Evolutionary conservation across 441 rosid species (phyloP), one percentile per base, ranked within the genome.

Genomic region (Gossypium lobatum): DNA sequence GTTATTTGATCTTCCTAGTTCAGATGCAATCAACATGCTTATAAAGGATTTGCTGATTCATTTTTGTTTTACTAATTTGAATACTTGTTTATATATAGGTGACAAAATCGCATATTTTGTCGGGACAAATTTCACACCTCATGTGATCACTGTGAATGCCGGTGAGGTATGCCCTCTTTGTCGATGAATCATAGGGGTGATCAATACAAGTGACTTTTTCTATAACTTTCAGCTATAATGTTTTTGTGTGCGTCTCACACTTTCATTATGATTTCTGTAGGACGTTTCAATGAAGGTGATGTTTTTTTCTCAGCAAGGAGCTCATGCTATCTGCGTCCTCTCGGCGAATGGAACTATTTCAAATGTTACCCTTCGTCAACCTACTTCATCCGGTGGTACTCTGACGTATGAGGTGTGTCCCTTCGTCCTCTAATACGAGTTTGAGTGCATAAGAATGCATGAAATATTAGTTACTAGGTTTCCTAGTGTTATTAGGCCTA

Each of bases 311-410:
- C 98, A 92, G 76, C 94, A 92, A 87, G 91, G 91, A 70, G 75
- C 94, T 77, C 92, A 88, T 45, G 97, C 99, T 74, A 88, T 93
- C 23, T 93, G 99, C 74, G 78, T 96, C 80, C 98, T 92, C 23
- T 91, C 95, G 3, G 97, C 97, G 4, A 93, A 87, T 64, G 98
- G 98, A 54, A 87, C 90, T 55, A 87, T 93, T 71, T 96, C 97
- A 9, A 96, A 90, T 78, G 98, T 93, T 71, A 92, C 98, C 6
- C 89, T 93, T 80, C 96, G 96, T 58, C 97, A 92, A 23, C 85
- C 96, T 73, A 83, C 88, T 70, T 86, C 97, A 55, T 92, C 87
- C 42, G 96, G 98, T n/a, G 98, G 99, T 69, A 92, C 99, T 64
- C 84, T 93, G 70, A 93, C 98, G 13, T 91, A 92, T 72, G 95